These are phyloP conservation scores for Brassica nigra DNA, from an alignment of 345 rosid species.

Conservation along the genomic window DNA sequence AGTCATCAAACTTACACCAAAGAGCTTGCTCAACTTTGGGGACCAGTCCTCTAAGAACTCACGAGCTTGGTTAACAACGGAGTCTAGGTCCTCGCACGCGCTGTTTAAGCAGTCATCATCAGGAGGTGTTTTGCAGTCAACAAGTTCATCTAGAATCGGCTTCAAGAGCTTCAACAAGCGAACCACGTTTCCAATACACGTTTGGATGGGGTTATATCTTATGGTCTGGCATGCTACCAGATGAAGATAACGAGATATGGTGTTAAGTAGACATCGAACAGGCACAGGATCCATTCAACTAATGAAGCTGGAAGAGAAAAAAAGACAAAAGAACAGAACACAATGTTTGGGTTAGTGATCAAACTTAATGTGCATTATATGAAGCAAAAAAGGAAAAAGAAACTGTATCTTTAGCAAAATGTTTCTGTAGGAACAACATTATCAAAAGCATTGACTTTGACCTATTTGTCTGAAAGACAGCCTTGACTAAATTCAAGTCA, in stretches of 20 bases:
- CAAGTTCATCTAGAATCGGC: constrained; percentile 72
- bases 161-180: constrained; percentile 69
- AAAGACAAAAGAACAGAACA: too few species aligned
- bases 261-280: constrained; percentile 71
- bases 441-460: constrained; percentile 37
- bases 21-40: constrained; percentile 74
- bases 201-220: constrained; percentile 54
- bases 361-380: neutral
- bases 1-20: constrained; percentile 53
- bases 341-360: too few species aligned
- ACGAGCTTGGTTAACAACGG: constrained; percentile 67
- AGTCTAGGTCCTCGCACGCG: constrained; percentile 75
- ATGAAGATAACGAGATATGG: constrained; percentile 82
- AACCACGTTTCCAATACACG: constrained; percentile 57
- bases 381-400: neutral
- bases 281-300: constrained; percentile 64
- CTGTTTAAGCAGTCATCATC: constrained; percentile 51
- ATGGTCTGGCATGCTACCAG: constrained; percentile 76
- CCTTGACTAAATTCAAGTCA: constrained; percentile 39
- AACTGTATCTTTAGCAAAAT: neutral
- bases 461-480: constrained; percentile 21
- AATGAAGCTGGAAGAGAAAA: neutral
- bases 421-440: constrained; percentile 10
- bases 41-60: constrained; percentile 84
- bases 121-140: constrained; percentile 55